These are phyloP conservation scores for Pontederia crassipes DNA, from an alignment of 176 grass and related monocot genomes.

Conservation along the genomic window DNA sequence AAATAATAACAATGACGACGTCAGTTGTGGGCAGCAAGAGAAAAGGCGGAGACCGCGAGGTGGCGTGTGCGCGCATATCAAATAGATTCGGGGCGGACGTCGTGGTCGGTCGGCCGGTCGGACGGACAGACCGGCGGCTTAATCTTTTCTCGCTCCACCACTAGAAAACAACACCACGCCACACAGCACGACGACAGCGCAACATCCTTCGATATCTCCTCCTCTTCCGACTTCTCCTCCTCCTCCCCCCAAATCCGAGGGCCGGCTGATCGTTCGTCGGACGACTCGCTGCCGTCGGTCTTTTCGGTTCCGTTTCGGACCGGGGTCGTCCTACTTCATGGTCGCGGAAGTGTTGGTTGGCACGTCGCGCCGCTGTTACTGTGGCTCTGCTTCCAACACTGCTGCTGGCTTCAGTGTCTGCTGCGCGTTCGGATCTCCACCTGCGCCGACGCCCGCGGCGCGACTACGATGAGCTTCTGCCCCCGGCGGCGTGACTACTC, in stretches of 20 bases:
- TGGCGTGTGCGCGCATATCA: no score
- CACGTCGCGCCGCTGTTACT: background rate
- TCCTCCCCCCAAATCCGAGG: background rate
- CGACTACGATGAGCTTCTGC: background rate
- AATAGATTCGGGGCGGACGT: no score
- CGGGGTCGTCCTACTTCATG: background rate
- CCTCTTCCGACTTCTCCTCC: background rate
- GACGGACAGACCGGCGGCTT: no score
- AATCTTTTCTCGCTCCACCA: no score
- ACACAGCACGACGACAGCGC: no score
- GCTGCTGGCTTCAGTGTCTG: background rate
- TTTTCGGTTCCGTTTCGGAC: background rate
- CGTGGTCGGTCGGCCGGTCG: no score
- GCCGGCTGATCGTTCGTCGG: background rate
- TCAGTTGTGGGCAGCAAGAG: no score
- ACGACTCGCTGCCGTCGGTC: background rate
- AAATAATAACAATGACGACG: no score
- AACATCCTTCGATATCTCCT: no score
- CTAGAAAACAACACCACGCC: no score
- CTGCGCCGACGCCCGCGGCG: background rate
- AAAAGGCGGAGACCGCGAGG: no score
- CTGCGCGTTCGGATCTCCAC: background rate
- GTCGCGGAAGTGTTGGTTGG: background rate
- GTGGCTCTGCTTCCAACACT: background rate
- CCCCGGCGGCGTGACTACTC: constrained; percentile 6